A percentile compares a stretch with the other conserved stretches of the same genome.
Conservation (phyloP, 2,329 filamentous ascomycete genomes). For the Colletotrichum tanaceti region DNA sequence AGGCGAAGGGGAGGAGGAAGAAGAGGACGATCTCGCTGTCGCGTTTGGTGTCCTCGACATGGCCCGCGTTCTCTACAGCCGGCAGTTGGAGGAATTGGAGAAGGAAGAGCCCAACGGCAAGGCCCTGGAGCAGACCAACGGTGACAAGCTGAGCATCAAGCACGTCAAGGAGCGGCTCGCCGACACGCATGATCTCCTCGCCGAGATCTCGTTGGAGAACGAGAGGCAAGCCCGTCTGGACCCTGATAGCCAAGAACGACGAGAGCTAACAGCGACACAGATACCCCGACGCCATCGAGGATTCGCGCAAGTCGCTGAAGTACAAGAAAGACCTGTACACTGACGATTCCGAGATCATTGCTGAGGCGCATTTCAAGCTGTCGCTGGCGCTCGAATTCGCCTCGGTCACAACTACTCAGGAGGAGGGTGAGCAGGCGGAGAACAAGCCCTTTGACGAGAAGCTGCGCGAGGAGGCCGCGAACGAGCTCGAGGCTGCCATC, state of each 20-base stretch:
- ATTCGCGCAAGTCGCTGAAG: conserved; percentile 80
- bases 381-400: conserved; percentile 95
- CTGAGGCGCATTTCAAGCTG: conserved; percentile 96
- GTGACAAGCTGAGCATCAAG: conserved; percentile 56
- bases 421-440: conserved; percentile 58
- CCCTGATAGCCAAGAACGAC: background rate
- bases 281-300: conserved; percentile 87
- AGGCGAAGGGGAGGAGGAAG: conserved; percentile 61
- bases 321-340: conserved; percentile 84
- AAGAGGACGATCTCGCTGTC: conserved; percentile 79
- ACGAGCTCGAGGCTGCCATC: conserved; percentile 80
- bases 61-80: conserved; percentile 73
- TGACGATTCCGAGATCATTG: conserved; percentile 84
- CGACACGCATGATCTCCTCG: conserved; percentile 92
- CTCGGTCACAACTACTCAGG: conserved; percentile 74
- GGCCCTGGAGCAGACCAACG: conserved; percentile 55
- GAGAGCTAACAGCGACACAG: conserved; percentile 50
- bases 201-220: conserved; percentile 97
- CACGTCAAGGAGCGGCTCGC: conserved; percentile 87
- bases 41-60: conserved; percentile 89
- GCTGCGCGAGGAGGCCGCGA: conserved; percentile 76
- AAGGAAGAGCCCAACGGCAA: conserved; percentile 55
- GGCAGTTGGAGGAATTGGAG: conserved; percentile 59
- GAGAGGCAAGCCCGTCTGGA: conserved; percentile 68
- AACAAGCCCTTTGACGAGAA: conserved; percentile 72